Conservation (phyloP, 1,284 basidiomycete species). For the Microbotryum lychnidis-dioicae region DNA sequence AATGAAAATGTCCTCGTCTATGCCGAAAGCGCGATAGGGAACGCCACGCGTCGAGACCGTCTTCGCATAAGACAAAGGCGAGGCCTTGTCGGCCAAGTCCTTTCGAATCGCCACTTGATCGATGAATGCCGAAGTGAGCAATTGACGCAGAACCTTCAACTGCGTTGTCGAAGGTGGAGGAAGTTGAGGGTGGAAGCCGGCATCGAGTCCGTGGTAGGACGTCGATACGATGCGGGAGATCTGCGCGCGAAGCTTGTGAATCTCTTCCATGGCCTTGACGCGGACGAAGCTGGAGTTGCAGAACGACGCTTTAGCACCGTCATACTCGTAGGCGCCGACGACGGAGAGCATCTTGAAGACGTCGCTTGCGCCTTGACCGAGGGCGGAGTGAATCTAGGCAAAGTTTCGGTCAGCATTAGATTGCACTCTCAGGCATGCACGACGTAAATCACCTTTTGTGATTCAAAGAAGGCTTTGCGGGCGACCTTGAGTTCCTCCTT, state of each 20-base stretch:
- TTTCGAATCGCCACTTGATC: slow-evolving; percentile 92
- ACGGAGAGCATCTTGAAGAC: slow-evolving; percentile 81
- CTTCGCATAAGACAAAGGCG: slow-evolving; percentile 53
- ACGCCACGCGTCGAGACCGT: slow-evolving; percentile 69
- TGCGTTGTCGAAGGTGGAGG: slow-evolving; percentile 65
- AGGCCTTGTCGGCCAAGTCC: slow-evolving; percentile 54
- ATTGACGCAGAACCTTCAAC: slow-evolving; percentile 82
- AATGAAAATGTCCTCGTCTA: slow-evolving; percentile 81
- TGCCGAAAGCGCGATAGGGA: slow-evolving; percentile 73
- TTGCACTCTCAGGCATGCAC: not conserved
- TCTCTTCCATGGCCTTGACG: slow-evolving; percentile 96
- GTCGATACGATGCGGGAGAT: slow-evolving; percentile 70
- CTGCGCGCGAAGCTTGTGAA: slow-evolving; percentile 90
- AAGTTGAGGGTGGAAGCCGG: slow-evolving; percentile 55
- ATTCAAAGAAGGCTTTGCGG: slow-evolving; percentile 67
- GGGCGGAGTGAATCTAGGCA: slow-evolving; percentile 59
- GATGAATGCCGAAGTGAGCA: slow-evolving; percentile 82
- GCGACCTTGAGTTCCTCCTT: slow-evolving; percentile 60
- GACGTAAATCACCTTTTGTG: slow-evolving; percentile 56
- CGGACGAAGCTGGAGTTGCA: slow-evolving; percentile 87
- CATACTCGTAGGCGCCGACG: slow-evolving; percentile 91
- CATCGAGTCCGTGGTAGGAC: slow-evolving; percentile 57
- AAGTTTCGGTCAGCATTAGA: slow-evolving; percentile 18
- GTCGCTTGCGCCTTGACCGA: slow-evolving; percentile 82
- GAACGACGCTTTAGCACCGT: slow-evolving; percentile 67